Evolutionary conservation across 2,329 filamentous ascomycete species (phyloP).

Genomic region (Sphaerulina populicola): DNA sequence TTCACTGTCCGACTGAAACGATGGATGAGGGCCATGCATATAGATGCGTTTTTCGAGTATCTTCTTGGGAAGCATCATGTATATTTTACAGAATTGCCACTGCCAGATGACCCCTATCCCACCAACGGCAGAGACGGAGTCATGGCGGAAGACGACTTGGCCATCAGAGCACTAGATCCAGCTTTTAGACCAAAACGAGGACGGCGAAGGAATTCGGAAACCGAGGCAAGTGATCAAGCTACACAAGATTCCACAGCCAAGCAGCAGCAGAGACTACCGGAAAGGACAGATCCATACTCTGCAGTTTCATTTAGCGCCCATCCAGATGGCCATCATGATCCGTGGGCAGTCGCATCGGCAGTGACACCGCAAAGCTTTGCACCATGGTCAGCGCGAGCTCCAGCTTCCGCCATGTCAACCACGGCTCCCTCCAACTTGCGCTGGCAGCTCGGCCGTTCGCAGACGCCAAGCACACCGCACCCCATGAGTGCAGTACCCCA

Average conservation of each 20-base stretch:
- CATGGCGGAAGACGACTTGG: constrained; percentile 77
- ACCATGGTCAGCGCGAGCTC: constrained; percentile 31
- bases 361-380: constrained; percentile 34
- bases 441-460: constrained; percentile 27
- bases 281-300: constrained; percentile 10
- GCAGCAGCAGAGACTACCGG: constrained; percentile 14
- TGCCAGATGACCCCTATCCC: constrained; percentile 53
- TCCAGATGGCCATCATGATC: constrained; percentile 48
- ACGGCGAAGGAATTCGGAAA: constrained; percentile 40
- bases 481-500: constrained; percentile 69
- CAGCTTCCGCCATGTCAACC: constrained; percentile 39
- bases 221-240: constrained; percentile 24
- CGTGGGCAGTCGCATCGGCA: constrained; percentile 39
- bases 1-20: constrained; percentile 87
- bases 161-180: constrained; percentile 72
- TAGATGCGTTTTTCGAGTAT: constrained; percentile 91
- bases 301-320: constrained; percentile 47
- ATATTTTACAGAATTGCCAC: constrained; percentile 72
- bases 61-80: constrained; percentile 66
- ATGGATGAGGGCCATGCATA: constrained; percentile 95
- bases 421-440: constrained; percentile 34
- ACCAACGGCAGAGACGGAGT: constrained; percentile 70
- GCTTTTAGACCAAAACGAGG: constrained; percentile 58
- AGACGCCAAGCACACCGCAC: constrained; percentile 47
- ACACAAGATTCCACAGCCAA: constrained; percentile 15